phyloP scores from a whole-genome alignment of 1,139 yeast species.

The Debaryomyces fabryi region DNA sequence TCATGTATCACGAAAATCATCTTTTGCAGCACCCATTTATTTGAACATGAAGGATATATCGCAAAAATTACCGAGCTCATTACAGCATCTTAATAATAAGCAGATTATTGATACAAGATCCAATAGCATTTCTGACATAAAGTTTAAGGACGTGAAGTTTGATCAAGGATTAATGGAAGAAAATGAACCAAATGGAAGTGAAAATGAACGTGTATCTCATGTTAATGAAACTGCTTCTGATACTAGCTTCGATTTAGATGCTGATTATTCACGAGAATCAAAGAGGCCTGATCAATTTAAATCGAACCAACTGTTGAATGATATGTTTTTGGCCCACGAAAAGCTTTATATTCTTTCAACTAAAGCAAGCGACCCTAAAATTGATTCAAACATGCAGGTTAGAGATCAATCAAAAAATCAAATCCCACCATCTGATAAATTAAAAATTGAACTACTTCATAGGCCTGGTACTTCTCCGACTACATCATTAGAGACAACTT shows the following conservation, averaged over 20 bases:
- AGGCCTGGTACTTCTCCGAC: slow-evolving; percentile 28
- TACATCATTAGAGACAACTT: slow-evolving; percentile 27
- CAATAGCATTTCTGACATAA: slow-evolving; percentile 17
- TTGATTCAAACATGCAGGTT: slow-evolving; percentile 11
- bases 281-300: slow-evolving; percentile 6
- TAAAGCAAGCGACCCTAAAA: slow-evolving; percentile 11
- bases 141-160: slow-evolving; percentile 36
- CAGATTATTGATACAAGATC: slow-evolving; percentile 22
- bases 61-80: slow-evolving; percentile 15
- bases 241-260: slow-evolving; percentile 8
- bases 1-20: slow-evolving; percentile 29
- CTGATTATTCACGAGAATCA: slow-evolving; percentile 3
- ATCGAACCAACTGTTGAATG: slow-evolving; percentile 25
- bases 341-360: slow-evolving; percentile 28
- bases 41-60: slow-evolving; percentile 21
- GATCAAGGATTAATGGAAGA: slow-evolving; percentile 12
- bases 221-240: neutral
- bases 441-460: slow-evolving; percentile 20
- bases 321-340: slow-evolving; percentile 39
- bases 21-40: slow-evolving; percentile 30
- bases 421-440: slow-evolving; percentile 18
- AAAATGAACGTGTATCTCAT: neutral
- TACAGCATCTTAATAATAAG: slow-evolving; percentile 24
- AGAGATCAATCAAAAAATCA: slow-evolving; percentile 14
- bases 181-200: neutral